A percentile compares a stretch with the other conserved stretches of the same genome.
phyloP scores from a whole-genome alignment of 306 rosid genomes.

The Corylus heterophylla region DNA sequence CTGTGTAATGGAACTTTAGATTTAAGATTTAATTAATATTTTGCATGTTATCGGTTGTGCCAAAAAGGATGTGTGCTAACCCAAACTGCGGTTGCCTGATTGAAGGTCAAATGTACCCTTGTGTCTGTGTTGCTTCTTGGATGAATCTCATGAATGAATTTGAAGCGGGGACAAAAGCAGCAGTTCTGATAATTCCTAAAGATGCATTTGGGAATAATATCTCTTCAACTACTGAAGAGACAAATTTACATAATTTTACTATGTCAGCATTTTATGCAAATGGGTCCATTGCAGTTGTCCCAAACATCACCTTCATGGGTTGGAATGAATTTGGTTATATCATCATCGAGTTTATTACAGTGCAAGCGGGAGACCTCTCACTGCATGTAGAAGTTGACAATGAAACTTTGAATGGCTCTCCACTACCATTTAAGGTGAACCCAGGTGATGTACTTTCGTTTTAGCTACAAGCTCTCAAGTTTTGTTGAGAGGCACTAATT shows the following conservation, averaged over 20 bases:
- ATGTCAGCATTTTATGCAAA: slow-evolving; percentile 46
- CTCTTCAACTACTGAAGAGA: slow-evolving; percentile 45
- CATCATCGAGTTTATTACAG: slow-evolving; percentile 51
- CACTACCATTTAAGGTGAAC: slow-evolving; percentile 66
- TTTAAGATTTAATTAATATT: not conserved
- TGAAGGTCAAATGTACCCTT: slow-evolving; percentile 67
- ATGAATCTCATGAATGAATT: slow-evolving; percentile 52
- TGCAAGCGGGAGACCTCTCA: slow-evolving; percentile 59
- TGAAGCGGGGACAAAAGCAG: slow-evolving; percentile 69
- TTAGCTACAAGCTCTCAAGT: not conserved
- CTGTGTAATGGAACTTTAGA: slow-evolving; percentile 2
- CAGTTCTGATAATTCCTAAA: slow-evolving; percentile 59
- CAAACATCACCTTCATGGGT: slow-evolving; percentile 50
- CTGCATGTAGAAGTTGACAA: slow-evolving; percentile 60
- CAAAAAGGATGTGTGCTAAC: not conserved
- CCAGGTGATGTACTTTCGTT: slow-evolving; percentile 56
- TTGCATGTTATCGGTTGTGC: not conserved
- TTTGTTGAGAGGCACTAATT: not conserved
- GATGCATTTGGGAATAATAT: slow-evolving; percentile 88
- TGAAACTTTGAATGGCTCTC: slow-evolving; percentile 67
- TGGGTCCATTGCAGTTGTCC: slow-evolving; percentile 48
- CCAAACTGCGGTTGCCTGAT: slow-evolving; percentile 13
- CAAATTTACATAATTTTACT: slow-evolving; percentile 49
- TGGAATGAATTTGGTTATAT: slow-evolving; percentile 74
- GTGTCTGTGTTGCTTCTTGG: slow-evolving; percentile 80